Evolutionary conservation across 345 rosid species (phyloP).

Genomic region (Eucalyptus rudis): DNA sequence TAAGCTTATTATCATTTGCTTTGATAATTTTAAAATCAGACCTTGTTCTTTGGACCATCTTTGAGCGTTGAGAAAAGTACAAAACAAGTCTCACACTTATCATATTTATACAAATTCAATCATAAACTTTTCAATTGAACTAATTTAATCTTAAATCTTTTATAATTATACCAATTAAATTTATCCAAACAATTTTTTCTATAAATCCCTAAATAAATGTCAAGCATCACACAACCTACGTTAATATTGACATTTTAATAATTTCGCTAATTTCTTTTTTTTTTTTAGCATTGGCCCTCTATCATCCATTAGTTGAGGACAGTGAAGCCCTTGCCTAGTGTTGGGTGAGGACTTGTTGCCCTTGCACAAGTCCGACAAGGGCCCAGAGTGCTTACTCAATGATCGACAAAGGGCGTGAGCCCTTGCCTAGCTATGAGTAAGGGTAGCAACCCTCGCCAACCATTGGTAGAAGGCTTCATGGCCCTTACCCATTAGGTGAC

Average conservation of each 20-base stretch:
- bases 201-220: too few relatives aligned
- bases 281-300: not conserved
- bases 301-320: not conserved
- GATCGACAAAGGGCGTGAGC: too few relatives aligned
- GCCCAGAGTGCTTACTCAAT: too few relatives aligned
- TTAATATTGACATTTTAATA: not conserved
- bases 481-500: not conserved
- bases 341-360: not conserved
- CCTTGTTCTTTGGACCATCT: not conserved
- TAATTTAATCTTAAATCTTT: too few relatives aligned
- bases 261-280: too few relatives aligned
- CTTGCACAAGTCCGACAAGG: not conserved
- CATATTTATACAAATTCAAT: too few relatives aligned
- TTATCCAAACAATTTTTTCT: not conserved
- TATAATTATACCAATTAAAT: too few relatives aligned
- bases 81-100: not conserved
- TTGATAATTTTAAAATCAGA: not conserved
- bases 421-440: not conserved
- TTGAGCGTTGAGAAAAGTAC: too few relatives aligned
- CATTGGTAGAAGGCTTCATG: rapidly evolving
- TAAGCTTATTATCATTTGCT: not conserved
- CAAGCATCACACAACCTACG: not conserved
- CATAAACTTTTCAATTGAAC: too few relatives aligned
- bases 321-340: too few relatives aligned
- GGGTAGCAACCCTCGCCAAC: not conserved